Conservation (phyloP, 306 rosid genomes). For the Cucurbita ficifolia region DNA sequence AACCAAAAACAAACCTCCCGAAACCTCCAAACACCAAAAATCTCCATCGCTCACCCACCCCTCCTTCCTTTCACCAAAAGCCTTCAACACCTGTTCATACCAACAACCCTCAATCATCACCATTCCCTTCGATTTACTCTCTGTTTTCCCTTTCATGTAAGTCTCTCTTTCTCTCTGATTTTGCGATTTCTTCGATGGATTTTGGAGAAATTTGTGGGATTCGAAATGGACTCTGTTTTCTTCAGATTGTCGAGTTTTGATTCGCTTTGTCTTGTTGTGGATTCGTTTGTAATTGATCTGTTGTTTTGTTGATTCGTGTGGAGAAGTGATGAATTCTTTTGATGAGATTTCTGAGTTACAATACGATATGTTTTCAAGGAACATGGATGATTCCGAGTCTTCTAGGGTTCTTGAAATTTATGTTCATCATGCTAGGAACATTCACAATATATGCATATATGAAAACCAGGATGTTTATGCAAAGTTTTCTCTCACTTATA, state of each 20-base stretch:
- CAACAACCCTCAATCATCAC: conserved; percentile 16
- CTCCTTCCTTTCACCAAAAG: neutral
- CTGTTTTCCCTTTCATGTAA: conserved; percentile 13
- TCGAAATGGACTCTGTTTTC: neutral
- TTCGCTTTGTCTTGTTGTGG: neutral
- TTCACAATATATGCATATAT: conserved; percentile 86
- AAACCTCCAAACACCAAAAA: conserved; percentile 3
- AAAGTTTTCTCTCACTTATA: conserved; percentile 71
- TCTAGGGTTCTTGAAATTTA: conserved; percentile 58
- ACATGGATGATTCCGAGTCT: conserved; percentile 26
- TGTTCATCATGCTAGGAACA: conserved; percentile 82
- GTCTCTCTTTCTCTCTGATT: conserved; percentile 18
- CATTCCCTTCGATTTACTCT: conserved; percentile 21
- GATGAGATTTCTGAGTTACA: conserved; percentile 34
- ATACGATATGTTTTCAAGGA: conserved; percentile 34
- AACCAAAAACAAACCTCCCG: conserved; percentile 27
- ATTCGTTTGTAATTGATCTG: neutral
- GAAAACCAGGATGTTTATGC: conserved; percentile 94
- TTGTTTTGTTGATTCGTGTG: neutral
- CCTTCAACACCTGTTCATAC: conserved; percentile 16
- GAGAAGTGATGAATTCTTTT: conserved; percentile 49
- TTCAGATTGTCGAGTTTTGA: neutral
- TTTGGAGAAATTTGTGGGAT: neutral
- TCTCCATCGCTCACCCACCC: conserved; percentile 33
- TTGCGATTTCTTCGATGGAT: neutral